Conservation (phyloP, 2,329 filamentous ascomycete species). For the Ophiocordyceps camponoti-saundersi region DNA sequence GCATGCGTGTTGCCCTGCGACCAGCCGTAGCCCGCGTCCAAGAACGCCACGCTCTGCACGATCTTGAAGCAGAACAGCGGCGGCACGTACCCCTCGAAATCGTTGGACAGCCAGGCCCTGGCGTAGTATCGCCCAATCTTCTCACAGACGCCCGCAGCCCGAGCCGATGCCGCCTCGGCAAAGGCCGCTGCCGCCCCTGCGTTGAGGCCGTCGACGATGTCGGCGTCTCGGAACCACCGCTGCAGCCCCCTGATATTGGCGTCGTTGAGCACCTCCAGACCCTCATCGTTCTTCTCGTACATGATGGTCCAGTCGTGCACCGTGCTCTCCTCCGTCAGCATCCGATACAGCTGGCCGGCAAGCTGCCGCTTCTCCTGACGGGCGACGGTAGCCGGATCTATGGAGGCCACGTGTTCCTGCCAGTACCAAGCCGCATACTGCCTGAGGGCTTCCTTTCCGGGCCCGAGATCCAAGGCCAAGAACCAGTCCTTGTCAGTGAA, state of each 20-base stretch:
- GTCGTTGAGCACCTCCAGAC: constrained; percentile 23
- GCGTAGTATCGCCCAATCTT: constrained; percentile 21
- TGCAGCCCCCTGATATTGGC: constrained; percentile 18
- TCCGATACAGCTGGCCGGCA: constrained; percentile 15
- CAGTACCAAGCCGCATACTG: constrained; percentile 27
- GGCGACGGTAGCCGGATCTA: constrained; percentile 13
- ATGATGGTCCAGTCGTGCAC: constrained; percentile 22
- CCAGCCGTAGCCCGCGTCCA: constrained; percentile 20
- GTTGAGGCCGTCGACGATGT: constrained; percentile 13
- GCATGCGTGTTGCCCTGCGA: constrained; percentile 16
- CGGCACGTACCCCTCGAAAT: constrained; percentile 18
- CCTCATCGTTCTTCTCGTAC: constrained; percentile 22
- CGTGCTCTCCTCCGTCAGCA: constrained; percentile 19
- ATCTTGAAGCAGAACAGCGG: constrained; percentile 25
- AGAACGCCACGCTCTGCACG: constrained; percentile 21
- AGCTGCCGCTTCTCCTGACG: constrained; percentile 14
- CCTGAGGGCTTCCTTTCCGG: constrained; percentile 13
- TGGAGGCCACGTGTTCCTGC: constrained; percentile 21
- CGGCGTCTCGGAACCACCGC: constrained; percentile 17
- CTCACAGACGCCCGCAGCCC: constrained; percentile 16
- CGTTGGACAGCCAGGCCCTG: constrained; percentile 18
- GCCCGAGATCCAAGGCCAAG: constrained; percentile 9
- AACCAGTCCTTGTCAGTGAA: constrained; percentile 18
- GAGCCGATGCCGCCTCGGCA: constrained; percentile 9
- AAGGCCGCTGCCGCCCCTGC: constrained; percentile 12